Evolutionary conservation across 2,329 filamentous ascomycete species (phyloP).

Genomic region (Alternaria infectoria): DNA sequence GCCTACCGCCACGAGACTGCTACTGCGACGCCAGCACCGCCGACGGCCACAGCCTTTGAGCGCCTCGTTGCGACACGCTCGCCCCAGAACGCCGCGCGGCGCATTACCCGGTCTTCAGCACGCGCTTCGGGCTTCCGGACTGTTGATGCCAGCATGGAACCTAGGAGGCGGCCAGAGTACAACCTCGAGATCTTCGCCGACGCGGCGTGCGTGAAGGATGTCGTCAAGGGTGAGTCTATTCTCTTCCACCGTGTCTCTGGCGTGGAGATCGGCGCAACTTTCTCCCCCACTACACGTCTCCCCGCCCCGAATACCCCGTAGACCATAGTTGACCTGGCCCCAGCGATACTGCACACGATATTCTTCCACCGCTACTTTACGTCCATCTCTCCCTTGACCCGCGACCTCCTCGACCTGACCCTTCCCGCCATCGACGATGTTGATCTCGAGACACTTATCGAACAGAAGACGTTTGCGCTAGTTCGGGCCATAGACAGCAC

Average conservation of each 20-base stretch:
- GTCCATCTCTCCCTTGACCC: conserved; percentile 78
- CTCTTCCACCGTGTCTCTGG: conserved; percentile 3
- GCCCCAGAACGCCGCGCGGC: conserved; percentile 18
- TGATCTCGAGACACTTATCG: conserved; percentile 91
- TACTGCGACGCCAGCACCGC: not conserved
- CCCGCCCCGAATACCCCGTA: conserved; percentile 11
- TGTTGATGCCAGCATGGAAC: conserved; percentile 61
- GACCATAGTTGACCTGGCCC: conserved; percentile 12
- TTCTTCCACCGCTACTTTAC: conserved; percentile 99
- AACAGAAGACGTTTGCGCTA: conserved; percentile 80
- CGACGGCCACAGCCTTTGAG: not conserved
- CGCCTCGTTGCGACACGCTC: conserved; percentile 15
- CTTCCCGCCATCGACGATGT: conserved; percentile 88
- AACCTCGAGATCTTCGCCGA: conserved; percentile 94
- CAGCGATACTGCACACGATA: conserved; percentile 92
- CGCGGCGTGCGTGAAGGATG: conserved; percentile 85
- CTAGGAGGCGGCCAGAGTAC: conserved; percentile 79
- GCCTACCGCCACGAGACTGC: not conserved
- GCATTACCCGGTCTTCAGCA: conserved; percentile 13
- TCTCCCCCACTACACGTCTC: conserved; percentile 10
- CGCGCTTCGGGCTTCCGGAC: conserved; percentile 14
- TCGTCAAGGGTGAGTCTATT: conserved; percentile 78
- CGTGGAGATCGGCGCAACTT: conserved; percentile 2
- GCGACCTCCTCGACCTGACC: conserved; percentile 89
- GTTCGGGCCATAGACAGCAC: conserved; percentile 75